Evolutionary conservation across 73 alveolate genomes (phyloP), one percentile per base, ranked within the genome.

Genomic region (Symbiodinium pilosum): DNA sequence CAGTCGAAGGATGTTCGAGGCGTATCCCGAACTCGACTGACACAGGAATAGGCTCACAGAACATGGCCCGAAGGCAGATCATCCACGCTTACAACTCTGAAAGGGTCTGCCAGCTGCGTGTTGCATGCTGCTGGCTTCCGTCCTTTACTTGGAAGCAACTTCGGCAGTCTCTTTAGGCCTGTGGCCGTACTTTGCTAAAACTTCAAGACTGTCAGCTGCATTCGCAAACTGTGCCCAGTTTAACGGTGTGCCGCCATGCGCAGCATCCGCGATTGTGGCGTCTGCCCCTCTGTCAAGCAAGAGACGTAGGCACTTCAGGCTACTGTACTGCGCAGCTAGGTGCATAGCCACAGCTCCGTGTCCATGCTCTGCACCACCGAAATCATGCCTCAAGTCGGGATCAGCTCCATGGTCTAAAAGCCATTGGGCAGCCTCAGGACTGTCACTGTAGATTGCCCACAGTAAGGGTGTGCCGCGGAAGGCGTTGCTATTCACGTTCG

Each of bases 281-380:
- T 24, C 38, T 14, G 81, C 81, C 9, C 81, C 81, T 38, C 32
- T 64, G 4, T 64, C 81, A 7, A 64, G 6, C 81, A 64, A 38
- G 30, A 64, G 81, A 38, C 41, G 81, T 28, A 64, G 38, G 81
- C 81, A 64, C 12, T 38, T 20, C 81, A 64, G 81, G 81, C 81
- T 64, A 38, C 81, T 64, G 81, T 64, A 64, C 30, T 64, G 81
- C 38, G 81, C 81, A 26, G 81, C 81, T 18, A 64, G 81, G 38
- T 64, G 81, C 81, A 64, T 64, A 28, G 81, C 81, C 81, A 64
- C 81, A n/a, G 81, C 81, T 64, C 81, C 81, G 3, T 64, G 24
- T 20, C 81, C 81, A 64, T 64, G 81, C 81, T 64, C 81, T 32
- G 81, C 81, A 24, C 81, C 81, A 64, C 81, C 81, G 39, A 64